Evolutionary conservation across 306 rosid genomes (phyloP), one percentile per base, ranked within the genome.

Genomic region (Lupinus albus): DNA sequence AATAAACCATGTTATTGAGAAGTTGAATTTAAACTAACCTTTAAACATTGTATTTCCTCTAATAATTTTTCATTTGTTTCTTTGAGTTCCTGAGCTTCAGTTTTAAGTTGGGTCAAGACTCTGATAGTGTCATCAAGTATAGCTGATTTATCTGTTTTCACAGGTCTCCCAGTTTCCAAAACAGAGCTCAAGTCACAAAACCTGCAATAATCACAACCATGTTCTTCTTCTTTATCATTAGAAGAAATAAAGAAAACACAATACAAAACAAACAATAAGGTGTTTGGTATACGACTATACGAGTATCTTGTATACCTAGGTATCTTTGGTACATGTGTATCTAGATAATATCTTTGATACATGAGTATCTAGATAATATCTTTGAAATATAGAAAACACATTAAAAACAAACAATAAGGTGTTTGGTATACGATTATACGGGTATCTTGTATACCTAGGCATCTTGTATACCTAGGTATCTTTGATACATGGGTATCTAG

Each of bases 61-160:
- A 74, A 70, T 62, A 94, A 71, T 67, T 86, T 94, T 66, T 82
- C 85, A 62, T 86, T 94, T 64, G 86, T 82, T 61, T 84, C 82
- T 84, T 78, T 82, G 39, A 94, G 92, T 62, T 94, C 97, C 77
- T 82, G 75, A 71, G 92, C 76, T 84, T 94, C 97, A 52, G 73
- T 74, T 77, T 79, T 94, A 20, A 90, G 86, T 74, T 94, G 94
- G 71, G 57, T 84, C 84, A 94, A 81, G 49, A 84, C 86, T 86
- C 91, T 82, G 73, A 94, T 78, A 63, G 97, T 86, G 74, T 94
- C 96, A 67, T 90, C 97, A 61, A 94, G 92, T 64, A 88, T 72
- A 52, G 97, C 90, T 4, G 84, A 77, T 67, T 94, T 94, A 82
- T 88, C 96, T 12, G 87, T 77, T 80, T 77, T 90, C 63, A 82